Evolutionary conservation across 2,329 filamentous ascomycete species (phyloP).

Genomic region (Cladosporium sp.): DNA sequence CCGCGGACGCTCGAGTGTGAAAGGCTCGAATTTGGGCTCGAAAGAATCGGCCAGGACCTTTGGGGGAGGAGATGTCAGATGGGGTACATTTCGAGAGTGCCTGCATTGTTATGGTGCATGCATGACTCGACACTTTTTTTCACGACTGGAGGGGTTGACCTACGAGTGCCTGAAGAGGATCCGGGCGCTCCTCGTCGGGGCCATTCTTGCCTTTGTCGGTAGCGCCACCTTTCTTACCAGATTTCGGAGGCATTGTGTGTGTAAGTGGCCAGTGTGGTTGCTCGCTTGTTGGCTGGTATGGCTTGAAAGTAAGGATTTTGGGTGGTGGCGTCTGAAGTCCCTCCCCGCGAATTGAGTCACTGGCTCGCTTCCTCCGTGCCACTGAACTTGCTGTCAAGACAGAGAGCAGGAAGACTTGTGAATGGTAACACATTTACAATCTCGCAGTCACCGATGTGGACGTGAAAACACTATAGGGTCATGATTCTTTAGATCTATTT

Average conservation of each 20-base stretch:
- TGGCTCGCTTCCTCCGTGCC: too few relatives aligned
- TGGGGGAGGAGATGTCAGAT: conserved; percentile 16
- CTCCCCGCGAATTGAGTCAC: too few relatives aligned
- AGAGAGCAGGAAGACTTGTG: too few relatives aligned
- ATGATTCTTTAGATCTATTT: too few relatives aligned
- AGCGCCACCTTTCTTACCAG: conserved; percentile 29
- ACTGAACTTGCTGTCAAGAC: too few relatives aligned
- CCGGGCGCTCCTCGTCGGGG: conserved; percentile 55
- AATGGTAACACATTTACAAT: background rate
- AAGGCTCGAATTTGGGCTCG: conserved; percentile 84
- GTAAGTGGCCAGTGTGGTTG: conserved; percentile 11
- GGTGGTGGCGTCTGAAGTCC: background rate
- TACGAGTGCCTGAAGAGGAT: conserved; percentile 60
- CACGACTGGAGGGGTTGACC: conserved; percentile 24
- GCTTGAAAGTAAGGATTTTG: background rate
- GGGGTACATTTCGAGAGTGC: background rate
- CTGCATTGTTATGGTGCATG: background rate
- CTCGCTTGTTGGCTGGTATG: background rate
- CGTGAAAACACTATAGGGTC: background rate
- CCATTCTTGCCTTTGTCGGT: conserved; percentile 34
- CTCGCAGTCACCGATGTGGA: background rate
- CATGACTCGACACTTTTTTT: conserved; percentile 11
- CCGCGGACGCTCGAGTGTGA: conserved; percentile 84
- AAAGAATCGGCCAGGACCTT: conserved; percentile 92
- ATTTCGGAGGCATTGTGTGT: conserved; percentile 44